Evolutionary conservation across 2,329 filamentous ascomycete genomes (phyloP).

Genomic region (Aspergillus pseudoviridinutans): DNA sequence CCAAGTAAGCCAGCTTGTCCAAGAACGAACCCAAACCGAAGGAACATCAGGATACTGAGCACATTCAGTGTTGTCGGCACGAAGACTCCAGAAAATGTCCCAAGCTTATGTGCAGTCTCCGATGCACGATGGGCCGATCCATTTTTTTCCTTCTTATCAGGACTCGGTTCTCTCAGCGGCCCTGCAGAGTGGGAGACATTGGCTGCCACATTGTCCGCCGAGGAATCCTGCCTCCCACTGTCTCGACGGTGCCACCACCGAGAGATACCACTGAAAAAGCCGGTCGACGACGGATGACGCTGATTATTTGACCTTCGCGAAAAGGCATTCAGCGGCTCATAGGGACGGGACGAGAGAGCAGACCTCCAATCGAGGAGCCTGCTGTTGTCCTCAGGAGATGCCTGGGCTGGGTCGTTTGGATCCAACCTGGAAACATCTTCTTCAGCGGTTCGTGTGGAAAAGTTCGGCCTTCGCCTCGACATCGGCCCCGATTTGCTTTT

Average conservation of each 20-base stretch:
- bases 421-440: slow-evolving; percentile 36
- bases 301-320: slow-evolving; percentile 11
- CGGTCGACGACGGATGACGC: slow-evolving; percentile 16
- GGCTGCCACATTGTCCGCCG: slow-evolving; percentile 7
- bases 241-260: slow-evolving; percentile 21
- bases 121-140: slow-evolving; percentile 20
- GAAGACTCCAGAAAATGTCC: slow-evolving; percentile 74
- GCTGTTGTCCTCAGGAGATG: slow-evolving; percentile 19
- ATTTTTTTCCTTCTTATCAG: slow-evolving; percentile 31
- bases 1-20: slow-evolving; percentile 75
- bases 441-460: slow-evolving; percentile 35
- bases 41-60: slow-evolving; percentile 86
- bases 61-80: slow-evolving; percentile 88
- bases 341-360: slow-evolving; percentile 19
- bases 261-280: slow-evolving; percentile 22
- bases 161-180: slow-evolving; percentile 22
- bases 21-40: slow-evolving; percentile 80
- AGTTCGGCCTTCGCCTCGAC: slow-evolving; percentile 36
- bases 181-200: slow-evolving; percentile 15
- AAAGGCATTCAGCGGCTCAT: slow-evolving; percentile 21
- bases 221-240: slow-evolving; percentile 7
- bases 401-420: slow-evolving; percentile 24
- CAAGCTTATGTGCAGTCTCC: slow-evolving; percentile 58
- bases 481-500: slow-evolving; percentile 21
- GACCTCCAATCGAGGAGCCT: slow-evolving; percentile 20